Conservation (phyloP, 495 filamentous ascomycete species). For the Hypoxylon subgilvum region DNA sequence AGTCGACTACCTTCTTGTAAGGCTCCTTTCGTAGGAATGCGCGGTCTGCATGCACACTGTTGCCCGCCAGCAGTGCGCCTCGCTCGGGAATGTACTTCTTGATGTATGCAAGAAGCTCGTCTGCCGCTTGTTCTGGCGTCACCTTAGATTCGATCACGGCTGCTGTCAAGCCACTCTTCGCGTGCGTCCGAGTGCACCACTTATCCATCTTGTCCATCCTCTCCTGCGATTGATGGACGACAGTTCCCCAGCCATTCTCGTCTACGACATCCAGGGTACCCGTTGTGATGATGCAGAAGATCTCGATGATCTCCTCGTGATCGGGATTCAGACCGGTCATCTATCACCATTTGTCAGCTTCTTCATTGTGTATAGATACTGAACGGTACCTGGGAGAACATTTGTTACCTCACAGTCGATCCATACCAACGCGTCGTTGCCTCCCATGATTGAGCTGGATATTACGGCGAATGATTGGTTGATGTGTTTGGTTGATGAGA, state of each 20-base stretch:
- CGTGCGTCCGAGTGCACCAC: constrained; percentile 65
- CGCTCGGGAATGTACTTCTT: constrained; percentile 68
- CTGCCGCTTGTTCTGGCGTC: constrained; percentile 73
- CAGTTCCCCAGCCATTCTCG: constrained; percentile 73
- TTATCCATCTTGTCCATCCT: constrained; percentile 77
- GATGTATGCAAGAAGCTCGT: constrained; percentile 78
- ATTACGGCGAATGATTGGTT: too few species aligned
- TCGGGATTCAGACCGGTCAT: constrained; percentile 91
- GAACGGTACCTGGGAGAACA: neutral
- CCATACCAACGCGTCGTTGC: constrained; percentile 71
- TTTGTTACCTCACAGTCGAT: constrained; percentile 74
- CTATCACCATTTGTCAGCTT: constrained; percentile 52
- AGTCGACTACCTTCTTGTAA: constrained; percentile 71
- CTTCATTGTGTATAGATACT: neutral
- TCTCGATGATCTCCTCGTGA: constrained; percentile 83
- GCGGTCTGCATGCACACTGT: constrained; percentile 88
- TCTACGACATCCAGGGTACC: constrained; percentile 77
- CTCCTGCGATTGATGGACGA: constrained; percentile 76
- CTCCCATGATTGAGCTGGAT: constrained; percentile 18
- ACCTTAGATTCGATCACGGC: constrained; percentile 76
- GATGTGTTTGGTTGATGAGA: neutral
- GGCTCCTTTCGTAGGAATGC: constrained; percentile 78
- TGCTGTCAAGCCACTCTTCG: constrained; percentile 76
- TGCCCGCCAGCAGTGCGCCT: constrained; percentile 80
- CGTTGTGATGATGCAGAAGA: constrained; percentile 92